Evolutionary conservation across 1,284 basidiomycete species (phyloP).

Genomic region (Irpex lacteus): DNA sequence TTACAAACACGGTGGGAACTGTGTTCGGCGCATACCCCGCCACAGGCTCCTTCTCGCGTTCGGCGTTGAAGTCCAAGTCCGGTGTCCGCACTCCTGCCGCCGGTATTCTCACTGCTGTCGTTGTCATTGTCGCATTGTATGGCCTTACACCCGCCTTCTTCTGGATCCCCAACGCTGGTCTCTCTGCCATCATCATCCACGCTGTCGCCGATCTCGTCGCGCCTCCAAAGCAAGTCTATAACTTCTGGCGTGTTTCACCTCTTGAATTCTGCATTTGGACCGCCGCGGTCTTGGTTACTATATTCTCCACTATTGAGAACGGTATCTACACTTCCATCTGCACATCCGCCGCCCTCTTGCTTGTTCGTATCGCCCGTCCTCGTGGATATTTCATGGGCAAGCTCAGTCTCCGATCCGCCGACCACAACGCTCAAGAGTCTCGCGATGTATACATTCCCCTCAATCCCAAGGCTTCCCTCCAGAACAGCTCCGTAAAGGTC

Average conservation of each 20-base stretch:
- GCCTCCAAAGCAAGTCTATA: constrained; percentile 83
- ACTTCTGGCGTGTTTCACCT: constrained; percentile 93
- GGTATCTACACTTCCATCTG: constrained; percentile 93
- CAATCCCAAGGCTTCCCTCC: constrained; percentile 49
- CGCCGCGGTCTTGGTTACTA: constrained; percentile 85
- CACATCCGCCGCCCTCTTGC: constrained; percentile 80
- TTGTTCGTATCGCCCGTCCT: constrained; percentile 90
- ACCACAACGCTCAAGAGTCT: constrained; percentile 32
- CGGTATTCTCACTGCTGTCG: constrained; percentile 84
- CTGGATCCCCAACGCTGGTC: constrained; percentile 78
- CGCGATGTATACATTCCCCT: constrained; percentile 90
- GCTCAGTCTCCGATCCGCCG: constrained; percentile 41
- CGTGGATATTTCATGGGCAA: constrained; percentile 91
- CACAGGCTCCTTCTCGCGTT: constrained; percentile 97
- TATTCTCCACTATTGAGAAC: constrained; percentile 89
- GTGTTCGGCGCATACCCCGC: constrained; percentile 93
- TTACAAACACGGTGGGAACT: constrained; percentile 87
- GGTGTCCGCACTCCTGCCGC: constrained; percentile 94
- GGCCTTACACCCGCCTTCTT: constrained; percentile 90
- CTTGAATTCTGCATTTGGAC: constrained; percentile 91
- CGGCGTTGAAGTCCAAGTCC: constrained; percentile 93
- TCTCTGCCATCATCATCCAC: constrained; percentile 95
- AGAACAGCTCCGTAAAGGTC: constrained; percentile 73
- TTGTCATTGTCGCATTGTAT: constrained; percentile 93
- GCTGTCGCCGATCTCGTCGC: constrained; percentile 93